Percentiles rank a stretch among this genome's conserved stretches.
Conservation (phyloP, 305 asterid species). For the Caryopteris hybrid region DNA sequence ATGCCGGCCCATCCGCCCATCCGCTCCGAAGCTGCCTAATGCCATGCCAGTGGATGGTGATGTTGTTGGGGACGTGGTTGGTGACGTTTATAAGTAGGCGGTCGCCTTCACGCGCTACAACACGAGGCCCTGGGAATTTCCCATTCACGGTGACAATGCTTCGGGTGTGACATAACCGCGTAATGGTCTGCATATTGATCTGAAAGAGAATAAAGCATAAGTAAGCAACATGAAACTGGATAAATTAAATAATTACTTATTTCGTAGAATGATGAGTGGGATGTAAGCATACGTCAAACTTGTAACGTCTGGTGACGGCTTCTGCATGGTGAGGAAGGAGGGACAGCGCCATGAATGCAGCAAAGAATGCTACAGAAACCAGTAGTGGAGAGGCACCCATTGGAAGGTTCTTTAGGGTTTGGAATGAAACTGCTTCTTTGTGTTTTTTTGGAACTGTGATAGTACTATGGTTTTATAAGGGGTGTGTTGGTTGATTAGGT, state of each 20-base stretch:
- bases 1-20: slow-evolving; percentile 16
- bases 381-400: slow-evolving; percentile 25
- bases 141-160: slow-evolving; percentile 60
- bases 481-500: slow-evolving; percentile 13
- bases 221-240: not conserved
- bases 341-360: slow-evolving; percentile 25
- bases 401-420: not conserved
- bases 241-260: too few species aligned
- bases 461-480: slow-evolving; percentile 31
- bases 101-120: slow-evolving; percentile 56
- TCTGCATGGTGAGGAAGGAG: slow-evolving; percentile 34
- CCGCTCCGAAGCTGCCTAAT: slow-evolving; percentile 11
- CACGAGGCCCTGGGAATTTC: slow-evolving; percentile 50
- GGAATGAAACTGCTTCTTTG: not conserved
- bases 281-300: slow-evolving; percentile 28
- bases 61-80: slow-evolving; percentile 46
- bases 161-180: slow-evolving; percentile 50
- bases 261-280: too few species aligned
- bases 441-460: slow-evolving; percentile 6
- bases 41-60: slow-evolving; percentile 48
- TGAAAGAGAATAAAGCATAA: slow-evolving; percentile 4
- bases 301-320: slow-evolving; percentile 45
- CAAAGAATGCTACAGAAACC: slow-evolving; percentile 13
- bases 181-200: slow-evolving; percentile 47
- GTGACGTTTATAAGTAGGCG: slow-evolving; percentile 41